Conservation (phyloP, 176 grass and related monocot species). For the Musa troglodytarum region DNA sequence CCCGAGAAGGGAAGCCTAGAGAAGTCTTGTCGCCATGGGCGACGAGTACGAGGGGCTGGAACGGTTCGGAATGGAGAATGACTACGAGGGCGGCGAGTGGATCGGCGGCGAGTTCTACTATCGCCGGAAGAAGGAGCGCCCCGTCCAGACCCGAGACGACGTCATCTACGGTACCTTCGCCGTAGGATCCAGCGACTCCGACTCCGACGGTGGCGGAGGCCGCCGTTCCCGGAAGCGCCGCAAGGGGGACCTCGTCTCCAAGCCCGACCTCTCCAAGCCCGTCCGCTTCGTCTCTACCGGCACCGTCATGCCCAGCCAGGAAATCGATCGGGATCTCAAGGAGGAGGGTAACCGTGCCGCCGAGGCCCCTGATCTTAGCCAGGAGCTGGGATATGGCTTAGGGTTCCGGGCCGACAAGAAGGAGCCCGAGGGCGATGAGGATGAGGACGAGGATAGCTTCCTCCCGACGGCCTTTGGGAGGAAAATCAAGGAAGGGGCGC, state of each 20-base stretch:
- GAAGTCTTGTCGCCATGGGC: constrained; percentile 28
- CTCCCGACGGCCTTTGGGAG: constrained; percentile 50
- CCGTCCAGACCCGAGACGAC: constrained; percentile 53
- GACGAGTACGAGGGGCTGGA: constrained; percentile 63
- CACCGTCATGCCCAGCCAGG: constrained; percentile 25
- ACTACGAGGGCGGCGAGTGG: constrained; percentile 62
- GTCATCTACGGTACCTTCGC: constrained; percentile 65
- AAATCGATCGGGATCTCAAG: constrained; percentile 13
- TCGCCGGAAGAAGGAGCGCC: constrained; percentile 37
- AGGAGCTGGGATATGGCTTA: constrained; percentile 23
- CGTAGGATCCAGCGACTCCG: constrained; percentile 41
- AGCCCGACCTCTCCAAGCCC: constrained; percentile 45
- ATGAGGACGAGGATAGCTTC: constrained; percentile 18
- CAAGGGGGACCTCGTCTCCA: constrained; percentile 31
- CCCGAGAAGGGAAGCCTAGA: neutral
- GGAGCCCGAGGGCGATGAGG: neutral
- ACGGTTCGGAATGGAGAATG: constrained; percentile 57
- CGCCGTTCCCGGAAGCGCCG: constrained; percentile 32
- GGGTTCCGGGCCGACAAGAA: constrained; percentile 2
- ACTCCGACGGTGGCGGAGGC: constrained; percentile 31
- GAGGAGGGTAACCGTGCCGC: constrained; percentile 7
- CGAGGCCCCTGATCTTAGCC: neutral
- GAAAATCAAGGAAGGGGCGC: constrained; percentile 50
- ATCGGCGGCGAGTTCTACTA: constrained; percentile 73
- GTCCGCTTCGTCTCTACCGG: constrained; percentile 61